Conservation (phyloP, 2,329 filamentous ascomycete genomes). For the Fusarium hainanense region DNA sequence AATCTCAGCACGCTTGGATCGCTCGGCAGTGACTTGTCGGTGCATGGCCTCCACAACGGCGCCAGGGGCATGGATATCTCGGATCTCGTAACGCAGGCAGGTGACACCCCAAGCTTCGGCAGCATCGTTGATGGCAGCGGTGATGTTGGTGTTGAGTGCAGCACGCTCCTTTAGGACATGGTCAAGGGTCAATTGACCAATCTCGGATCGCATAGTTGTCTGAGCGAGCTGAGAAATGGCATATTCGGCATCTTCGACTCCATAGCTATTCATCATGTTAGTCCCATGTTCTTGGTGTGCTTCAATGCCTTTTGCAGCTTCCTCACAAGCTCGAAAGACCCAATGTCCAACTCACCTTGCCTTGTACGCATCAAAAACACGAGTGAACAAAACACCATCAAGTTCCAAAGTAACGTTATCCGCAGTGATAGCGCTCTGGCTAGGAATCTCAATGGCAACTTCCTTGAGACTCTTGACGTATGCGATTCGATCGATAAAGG, state of each 20-base stretch:
- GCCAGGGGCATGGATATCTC: conserved; percentile 95
- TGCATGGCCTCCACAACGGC: conserved; percentile 98
- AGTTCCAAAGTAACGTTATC: conserved; percentile 98
- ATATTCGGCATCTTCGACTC: conserved; percentile 98
- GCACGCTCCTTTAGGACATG: conserved; percentile 98
- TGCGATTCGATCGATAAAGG: conserved; percentile 93
- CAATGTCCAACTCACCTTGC: conserved; percentile 73
- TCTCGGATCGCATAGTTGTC: conserved; percentile 98
- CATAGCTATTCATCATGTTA: conserved; percentile 73
- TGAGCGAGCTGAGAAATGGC: conserved; percentile 98
- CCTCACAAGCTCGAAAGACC: neutral
- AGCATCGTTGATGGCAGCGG: conserved; percentile 97
- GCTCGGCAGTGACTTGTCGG: conserved; percentile 95
- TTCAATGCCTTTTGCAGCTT: conserved; percentile 1
- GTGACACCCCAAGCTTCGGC: conserved; percentile 97
- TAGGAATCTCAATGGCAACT: conserved; percentile 94
- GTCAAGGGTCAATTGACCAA: conserved; percentile 94
- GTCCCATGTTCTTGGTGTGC: neutral
- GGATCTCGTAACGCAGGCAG: conserved; percentile 96
- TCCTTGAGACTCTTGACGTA: conserved; percentile 99
- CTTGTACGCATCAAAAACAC: conserved; percentile 98
- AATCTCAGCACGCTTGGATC: conserved; percentile 97
- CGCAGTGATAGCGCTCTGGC: conserved; percentile 96
- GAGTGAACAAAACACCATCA: conserved; percentile 93
- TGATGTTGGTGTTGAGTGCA: conserved; percentile 97